Base-by-base conservation (phyloP, 306 rosid species). In the Acacia melanoxylon region DNA sequence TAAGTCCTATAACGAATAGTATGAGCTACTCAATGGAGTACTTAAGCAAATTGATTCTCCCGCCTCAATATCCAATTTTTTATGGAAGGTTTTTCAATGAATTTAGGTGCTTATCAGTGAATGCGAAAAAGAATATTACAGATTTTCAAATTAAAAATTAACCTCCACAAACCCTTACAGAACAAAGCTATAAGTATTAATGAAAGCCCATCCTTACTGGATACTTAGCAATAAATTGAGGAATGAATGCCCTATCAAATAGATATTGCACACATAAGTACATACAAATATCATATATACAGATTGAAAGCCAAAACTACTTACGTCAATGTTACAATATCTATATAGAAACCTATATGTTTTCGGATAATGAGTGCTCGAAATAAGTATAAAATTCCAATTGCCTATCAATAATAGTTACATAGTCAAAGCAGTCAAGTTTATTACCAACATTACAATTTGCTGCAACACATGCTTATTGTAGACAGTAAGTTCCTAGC, bases 361-460 rank as follows among this genome's bases (percentile, higher is more conserved):
- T 81, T 67, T 44, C 44, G 66, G 68, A 25, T 41, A 79, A 44
- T 7, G 45, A 78, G 79, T 2, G 10, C 41, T 45, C 45, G 52
- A 69, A 33, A 75, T 52, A 63, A 82, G 81, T 69, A 74, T 5
- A 71, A 31, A 40, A 62, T 44, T 52, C 49, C 37, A 82, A 75
- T 8, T 15, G 29, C 24, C 31, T 25, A 65, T 67, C 85, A 72
- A 76, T 71, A 66, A 71, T 54, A 76, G 51, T 44, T 45, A 65
- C 40, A 19, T 20, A 65, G 77, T 79, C 45, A 58, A 61, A 76
- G 52, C 54, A 52, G 12, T 45, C 37, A 52, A 79, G 70, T 83
- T 31, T 75, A 52, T 33, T 35, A 37, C 25, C 71, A 52, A 40
- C 10, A 42, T 71, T 69, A 62, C 59, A 78, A 52, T 51, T 15